Evolutionary conservation across 306 rosid genomes (phyloP).

Genomic region (Benincasa hispida): DNA sequence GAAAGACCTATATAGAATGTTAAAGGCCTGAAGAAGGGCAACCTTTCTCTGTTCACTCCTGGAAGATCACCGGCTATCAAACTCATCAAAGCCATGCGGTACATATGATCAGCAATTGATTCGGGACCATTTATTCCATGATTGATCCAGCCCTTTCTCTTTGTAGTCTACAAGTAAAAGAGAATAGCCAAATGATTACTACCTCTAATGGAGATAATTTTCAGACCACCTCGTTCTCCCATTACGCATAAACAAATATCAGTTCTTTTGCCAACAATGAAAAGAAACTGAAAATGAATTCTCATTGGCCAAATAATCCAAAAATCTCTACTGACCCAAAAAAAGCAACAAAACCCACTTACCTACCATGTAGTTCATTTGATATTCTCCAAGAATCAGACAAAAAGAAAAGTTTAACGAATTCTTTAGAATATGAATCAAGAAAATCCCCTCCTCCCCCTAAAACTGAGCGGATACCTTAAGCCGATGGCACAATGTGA

Average conservation of each 20-base stretch:
- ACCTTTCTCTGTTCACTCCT: constrained; percentile 83
- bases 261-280: neutral
- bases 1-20: constrained; percentile 2
- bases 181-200: neutral
- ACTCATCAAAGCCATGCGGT: constrained; percentile 86
- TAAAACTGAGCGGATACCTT: constrained; percentile 31
- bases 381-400: neutral
- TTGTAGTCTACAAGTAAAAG: constrained; percentile 51
- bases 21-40: constrained; percentile 3
- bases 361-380: neutral
- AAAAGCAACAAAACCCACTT: neutral
- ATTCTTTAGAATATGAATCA: neutral
- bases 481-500: constrained; percentile 68
- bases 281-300: neutral
- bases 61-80: constrained; percentile 61
- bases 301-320: neutral
- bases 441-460: neutral
- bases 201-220: neutral
- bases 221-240: neutral
- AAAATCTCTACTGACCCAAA: neutral
- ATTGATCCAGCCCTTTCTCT: constrained; percentile 91
- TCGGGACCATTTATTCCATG: constrained; percentile 83
- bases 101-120: constrained; percentile 91
- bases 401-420: neutral
- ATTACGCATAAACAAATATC: neutral